Conservation (phyloP, 441 rosid genomes). For the Gossypium lobatum region DNA sequence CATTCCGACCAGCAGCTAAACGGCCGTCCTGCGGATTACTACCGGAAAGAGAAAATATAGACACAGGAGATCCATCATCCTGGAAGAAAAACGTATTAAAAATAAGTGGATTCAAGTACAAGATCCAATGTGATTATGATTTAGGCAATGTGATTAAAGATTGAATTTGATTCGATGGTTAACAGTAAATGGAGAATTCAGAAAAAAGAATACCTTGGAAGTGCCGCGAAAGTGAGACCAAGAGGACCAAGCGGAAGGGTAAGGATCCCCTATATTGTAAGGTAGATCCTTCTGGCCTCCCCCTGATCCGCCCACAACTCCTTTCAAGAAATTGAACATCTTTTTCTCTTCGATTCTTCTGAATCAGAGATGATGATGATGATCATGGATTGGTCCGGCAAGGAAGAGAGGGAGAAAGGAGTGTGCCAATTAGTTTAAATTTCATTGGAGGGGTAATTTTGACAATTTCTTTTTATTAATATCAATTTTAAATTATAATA, state of each 20-base stretch:
- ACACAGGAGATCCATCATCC: conserved; percentile 74
- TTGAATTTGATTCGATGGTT: not conserved
- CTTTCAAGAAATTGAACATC: conserved; percentile 89
- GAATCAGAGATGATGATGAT: not conserved
- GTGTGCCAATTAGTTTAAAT: not conserved
- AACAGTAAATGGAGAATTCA: not conserved
- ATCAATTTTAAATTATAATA: not conserved
- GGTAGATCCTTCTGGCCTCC: conserved; percentile 92
- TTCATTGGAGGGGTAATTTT: not conserved
- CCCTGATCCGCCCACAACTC: conserved; percentile 91
- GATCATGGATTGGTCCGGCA: not conserved
- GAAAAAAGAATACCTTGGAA: conserved; percentile 47
- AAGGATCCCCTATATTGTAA: conserved; percentile 83
- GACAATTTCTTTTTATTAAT: not conserved
- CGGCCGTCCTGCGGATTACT: conserved; percentile 83
- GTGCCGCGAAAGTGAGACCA: conserved; percentile 92
- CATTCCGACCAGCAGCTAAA: conserved; percentile 87
- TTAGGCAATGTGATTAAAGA: not conserved
- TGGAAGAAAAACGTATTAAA: not conserved
- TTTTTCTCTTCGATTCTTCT: conserved; percentile 1
- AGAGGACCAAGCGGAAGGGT: conserved; percentile 87
- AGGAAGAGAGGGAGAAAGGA: not conserved
- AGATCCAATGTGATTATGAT: not conserved
- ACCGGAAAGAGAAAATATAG: conserved; percentile 76
- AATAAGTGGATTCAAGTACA: not conserved